phyloP scores from a whole-genome alignment of 2,329 filamentous ascomycete species.

The Aaosphaeria arxii region DNA sequence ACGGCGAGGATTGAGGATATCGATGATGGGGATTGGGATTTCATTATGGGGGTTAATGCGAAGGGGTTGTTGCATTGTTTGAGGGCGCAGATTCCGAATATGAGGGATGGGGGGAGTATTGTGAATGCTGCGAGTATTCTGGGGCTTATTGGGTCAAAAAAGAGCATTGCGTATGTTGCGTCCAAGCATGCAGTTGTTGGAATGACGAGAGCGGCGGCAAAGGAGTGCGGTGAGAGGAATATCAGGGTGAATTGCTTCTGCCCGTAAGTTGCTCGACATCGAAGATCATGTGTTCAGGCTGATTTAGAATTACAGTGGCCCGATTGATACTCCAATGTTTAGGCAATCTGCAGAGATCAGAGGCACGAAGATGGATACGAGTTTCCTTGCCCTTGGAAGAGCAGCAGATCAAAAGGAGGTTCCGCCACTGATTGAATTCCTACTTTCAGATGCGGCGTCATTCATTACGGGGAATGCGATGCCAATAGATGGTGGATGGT shows the following conservation, averaged over 20 bases:
- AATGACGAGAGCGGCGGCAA: slow-evolving; percentile 27
- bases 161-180: slow-evolving; percentile 23
- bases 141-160: slow-evolving; percentile 18
- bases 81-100: slow-evolving; percentile 13
- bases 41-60: slow-evolving; percentile 33
- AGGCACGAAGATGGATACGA: slow-evolving; percentile 8
- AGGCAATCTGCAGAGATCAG: slow-evolving; percentile 12
- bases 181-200: slow-evolving; percentile 34
- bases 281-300: not conserved
- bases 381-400: slow-evolving; percentile 11
- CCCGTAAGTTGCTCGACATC: slow-evolving; percentile 5
- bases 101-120: slow-evolving; percentile 15
- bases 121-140: slow-evolving; percentile 25
- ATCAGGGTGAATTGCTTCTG: slow-evolving; percentile 18
- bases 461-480: slow-evolving; percentile 9
- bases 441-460: slow-evolving; percentile 6
- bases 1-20: slow-evolving; percentile 10
- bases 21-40: slow-evolving; percentile 35
- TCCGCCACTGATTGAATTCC: slow-evolving; percentile 14
- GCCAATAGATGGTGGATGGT: slow-evolving; percentile 8
- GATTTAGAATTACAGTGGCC: slow-evolving; percentile 3
- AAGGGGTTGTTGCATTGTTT: slow-evolving; percentile 33
- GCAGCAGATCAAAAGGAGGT: slow-evolving; percentile 14
- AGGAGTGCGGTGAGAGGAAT: slow-evolving; percentile 14
- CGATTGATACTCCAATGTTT: slow-evolving; percentile 16